Conservation (phyloP, 495 filamentous ascomycete species). For the Extremus antarcticus region DNA sequence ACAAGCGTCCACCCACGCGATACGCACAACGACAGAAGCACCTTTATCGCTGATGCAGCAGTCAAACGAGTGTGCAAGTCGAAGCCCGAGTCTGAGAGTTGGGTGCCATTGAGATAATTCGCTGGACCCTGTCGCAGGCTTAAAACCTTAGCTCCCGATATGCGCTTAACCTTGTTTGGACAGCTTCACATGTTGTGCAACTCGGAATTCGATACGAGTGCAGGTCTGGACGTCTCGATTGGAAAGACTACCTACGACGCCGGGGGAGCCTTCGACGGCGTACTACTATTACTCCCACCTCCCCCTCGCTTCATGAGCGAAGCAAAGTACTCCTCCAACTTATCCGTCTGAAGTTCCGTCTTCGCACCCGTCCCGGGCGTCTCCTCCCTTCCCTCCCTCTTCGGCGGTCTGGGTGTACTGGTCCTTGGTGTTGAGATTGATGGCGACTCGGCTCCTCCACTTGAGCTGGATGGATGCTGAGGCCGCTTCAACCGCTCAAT, state of each 20-base stretch:
- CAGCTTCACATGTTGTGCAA: neutral
- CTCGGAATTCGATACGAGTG: too few species aligned
- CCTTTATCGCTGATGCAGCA: too few species aligned
- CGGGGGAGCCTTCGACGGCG: slow-evolving; percentile 8
- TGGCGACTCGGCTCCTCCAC: neutral
- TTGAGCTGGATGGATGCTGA: neutral
- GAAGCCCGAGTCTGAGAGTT: too few species aligned
- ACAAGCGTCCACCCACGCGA: too few species aligned
- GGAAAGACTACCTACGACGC: neutral
- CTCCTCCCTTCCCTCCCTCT: slow-evolving; percentile 3
- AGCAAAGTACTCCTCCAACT: slow-evolving; percentile 19
- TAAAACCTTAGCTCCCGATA: too few species aligned
- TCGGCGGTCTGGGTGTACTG: slow-evolving; percentile 8
- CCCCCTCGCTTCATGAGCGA: slow-evolving; percentile 15
- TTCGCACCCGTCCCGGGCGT: neutral
- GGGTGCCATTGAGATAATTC: too few species aligned
- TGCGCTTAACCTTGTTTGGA: neutral
- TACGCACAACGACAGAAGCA: too few species aligned
- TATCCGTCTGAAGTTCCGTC: slow-evolving; percentile 7
- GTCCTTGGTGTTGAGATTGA: neutral
- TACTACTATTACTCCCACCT: slow-evolving; percentile 6
- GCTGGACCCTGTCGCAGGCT: too few species aligned
- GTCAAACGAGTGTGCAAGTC: too few species aligned
- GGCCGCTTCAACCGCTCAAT: slow-evolving; percentile 15
- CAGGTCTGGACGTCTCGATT: neutral